Percentiles rank a stretch among this genome's conserved stretches.
Evolutionary conservation across 2,329 filamentous ascomycete genomes (phyloP).

Genomic region (Herpotrichia juniperi): DNA sequence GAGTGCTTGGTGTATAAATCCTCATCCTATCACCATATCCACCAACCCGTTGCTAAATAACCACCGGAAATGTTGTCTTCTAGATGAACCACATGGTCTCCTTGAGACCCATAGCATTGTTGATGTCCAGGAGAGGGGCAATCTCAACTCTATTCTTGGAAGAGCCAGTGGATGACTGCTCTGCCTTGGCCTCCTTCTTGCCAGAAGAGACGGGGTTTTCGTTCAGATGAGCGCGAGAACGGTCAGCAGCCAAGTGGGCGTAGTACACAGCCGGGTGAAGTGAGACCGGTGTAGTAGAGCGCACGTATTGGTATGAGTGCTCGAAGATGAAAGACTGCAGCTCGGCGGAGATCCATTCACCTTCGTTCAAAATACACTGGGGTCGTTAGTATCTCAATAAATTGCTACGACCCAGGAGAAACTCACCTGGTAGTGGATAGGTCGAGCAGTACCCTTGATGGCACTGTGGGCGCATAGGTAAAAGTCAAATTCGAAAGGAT

Average conservation of each 20-base stretch:
- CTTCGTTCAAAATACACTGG: constrained; percentile 86
- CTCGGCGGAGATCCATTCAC: constrained; percentile 67
- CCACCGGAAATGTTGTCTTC: constrained; percentile 4
- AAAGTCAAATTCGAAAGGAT: constrained; percentile 90
- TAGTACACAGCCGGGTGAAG: constrained; percentile 92
- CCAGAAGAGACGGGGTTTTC: constrained; percentile 43
- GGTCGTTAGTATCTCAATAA: too few relatives aligned
- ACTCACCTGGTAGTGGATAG: constrained; percentile 93
- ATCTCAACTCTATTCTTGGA: constrained; percentile 38
- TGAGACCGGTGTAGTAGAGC: constrained; percentile 91
- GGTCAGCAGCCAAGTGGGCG: constrained; percentile 84
- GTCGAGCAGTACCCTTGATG: constrained; percentile 91
- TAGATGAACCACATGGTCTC: constrained; percentile 59
- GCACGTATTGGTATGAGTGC: constrained; percentile 90
- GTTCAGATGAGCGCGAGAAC: constrained; percentile 77
- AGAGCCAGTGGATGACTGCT: constrained; percentile 34
- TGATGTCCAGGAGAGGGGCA: constrained; percentile 49
- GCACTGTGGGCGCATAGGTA: constrained; percentile 75
- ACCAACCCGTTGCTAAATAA: not conserved
- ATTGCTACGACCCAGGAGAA: too few relatives aligned
- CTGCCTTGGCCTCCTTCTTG: constrained; percentile 44
- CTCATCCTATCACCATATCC: not conserved
- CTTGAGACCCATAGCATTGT: constrained; percentile 46
- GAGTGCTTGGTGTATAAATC: not conserved
- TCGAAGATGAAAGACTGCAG: constrained; percentile 92